These are phyloP conservation scores for Naematelia aurantialba DNA, from an alignment of 768 basidiomycete genomes.

Conservation along the genomic window DNA sequence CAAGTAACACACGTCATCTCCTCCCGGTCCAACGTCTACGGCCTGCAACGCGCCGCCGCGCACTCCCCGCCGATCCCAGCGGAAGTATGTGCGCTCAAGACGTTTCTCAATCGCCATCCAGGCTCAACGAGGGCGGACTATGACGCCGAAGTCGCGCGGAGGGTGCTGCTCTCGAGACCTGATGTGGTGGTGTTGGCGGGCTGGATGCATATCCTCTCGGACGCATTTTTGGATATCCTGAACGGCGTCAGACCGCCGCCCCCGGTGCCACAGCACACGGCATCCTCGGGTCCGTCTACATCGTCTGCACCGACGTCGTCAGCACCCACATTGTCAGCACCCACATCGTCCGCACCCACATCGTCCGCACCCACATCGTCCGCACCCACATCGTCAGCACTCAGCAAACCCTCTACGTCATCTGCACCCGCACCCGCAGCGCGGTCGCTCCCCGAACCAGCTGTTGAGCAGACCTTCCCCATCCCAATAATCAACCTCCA, in stretches of 20 bases:
- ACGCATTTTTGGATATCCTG: conserved; percentile 70
- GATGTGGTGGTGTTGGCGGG: conserved; percentile 93
- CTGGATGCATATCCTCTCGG: conserved; percentile 95
- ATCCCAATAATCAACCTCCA: conserved; percentile 94
- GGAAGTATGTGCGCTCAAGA: conserved; percentile 74
- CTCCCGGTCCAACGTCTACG: conserved; percentile 85
- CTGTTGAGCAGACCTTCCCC: conserved; percentile 28
- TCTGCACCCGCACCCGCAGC: neutral
- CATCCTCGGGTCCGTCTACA: neutral
- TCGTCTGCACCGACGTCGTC: neutral
- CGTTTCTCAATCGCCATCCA: conserved; percentile 70
- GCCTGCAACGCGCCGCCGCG: conserved; percentile 71
- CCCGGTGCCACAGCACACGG: too few relatives aligned
- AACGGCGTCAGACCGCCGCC: conserved; percentile 49
- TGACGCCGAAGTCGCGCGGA: conserved; percentile 71
- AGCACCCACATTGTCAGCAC: too few relatives aligned
- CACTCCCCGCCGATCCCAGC: conserved; percentile 65
- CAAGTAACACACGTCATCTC: conserved; percentile 79
- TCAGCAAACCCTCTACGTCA: neutral
- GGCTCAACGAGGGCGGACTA: conserved; percentile 76
- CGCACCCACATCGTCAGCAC: too few relatives aligned
- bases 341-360: neutral
- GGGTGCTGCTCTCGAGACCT: conserved; percentile 63
- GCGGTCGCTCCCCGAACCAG: conserved; percentile 4
- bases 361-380: neutral